Base-by-base conservation (phyloP, 108 stramenopile species). In the Cyclostephanos tholiformis region DNA sequence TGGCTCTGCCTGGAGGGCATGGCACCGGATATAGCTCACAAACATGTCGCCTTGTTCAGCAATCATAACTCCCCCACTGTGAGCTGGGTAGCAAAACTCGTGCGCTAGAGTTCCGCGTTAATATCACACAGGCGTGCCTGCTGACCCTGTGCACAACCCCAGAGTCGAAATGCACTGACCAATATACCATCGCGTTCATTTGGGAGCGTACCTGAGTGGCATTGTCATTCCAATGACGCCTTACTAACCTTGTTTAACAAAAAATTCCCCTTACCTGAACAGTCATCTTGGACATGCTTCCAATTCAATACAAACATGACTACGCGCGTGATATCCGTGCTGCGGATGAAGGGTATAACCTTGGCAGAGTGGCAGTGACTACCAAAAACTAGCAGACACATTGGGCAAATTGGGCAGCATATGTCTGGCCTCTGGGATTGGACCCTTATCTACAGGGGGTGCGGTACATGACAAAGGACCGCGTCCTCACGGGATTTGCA, bases 311-410 rank as follows among this genome's bases (percentile, higher is more conserved):
- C 57, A 25, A n/a, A n/a, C n/a, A n/a, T n/a, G n/a, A n/a, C n/a
- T n/a, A n/a, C n/a, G n/a, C n/a, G n/a, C n/a, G n/a, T n/a, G n/a
- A n/a, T n/a, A n/a, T n/a, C n/a, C n/a, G n/a, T n/a, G n/a, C n/a
- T n/a, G n/a, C n/a, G n/a, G n/a, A n/a, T n/a, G n/a, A n/a, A n/a
- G n/a, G n/a, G n/a, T n/a, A n/a, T n/a, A 2, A 25, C 56, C 4
- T 3, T 57, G 56, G 56, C 7, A 9, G 56, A 57, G 56, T 57
- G 56, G 56, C 20, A 12, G 20, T 23, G 56, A 57, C 56, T 57
- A 57, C 56, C n/a, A n/a, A n/a, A n/a, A n/a, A n/a, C n/a, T n/a
- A n/a, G n/a, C n/a, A n/a, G n/a, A n/a, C n/a, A n/a, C n/a, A n/a
- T n/a, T n/a, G n/a, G n/a, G n/a, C n/a, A n/a, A n/a, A n/a, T n/a